These are phyloP conservation scores for Colletotrichum musicola DNA, from an alignment of 2,329 filamentous ascomycete genomes.

Conservation along the genomic window DNA sequence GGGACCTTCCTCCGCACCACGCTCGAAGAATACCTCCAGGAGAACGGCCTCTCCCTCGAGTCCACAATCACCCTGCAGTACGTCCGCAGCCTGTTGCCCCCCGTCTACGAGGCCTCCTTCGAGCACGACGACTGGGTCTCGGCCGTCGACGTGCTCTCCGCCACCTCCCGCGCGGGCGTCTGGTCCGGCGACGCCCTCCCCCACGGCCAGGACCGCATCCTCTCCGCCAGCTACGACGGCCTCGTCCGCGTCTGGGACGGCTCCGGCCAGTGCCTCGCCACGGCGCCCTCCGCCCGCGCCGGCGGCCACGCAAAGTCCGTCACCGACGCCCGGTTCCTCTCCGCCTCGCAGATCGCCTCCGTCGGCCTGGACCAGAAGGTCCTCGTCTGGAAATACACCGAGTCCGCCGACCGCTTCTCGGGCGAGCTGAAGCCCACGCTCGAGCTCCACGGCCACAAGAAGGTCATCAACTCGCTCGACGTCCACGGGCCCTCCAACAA, in stretches of 20 bases:
- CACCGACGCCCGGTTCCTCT: slow-evolving; percentile 87
- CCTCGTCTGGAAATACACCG: slow-evolving; percentile 89
- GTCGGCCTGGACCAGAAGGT: slow-evolving; percentile 88
- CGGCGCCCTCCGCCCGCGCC: slow-evolving; percentile 73
- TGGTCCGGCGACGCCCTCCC: slow-evolving; percentile 66
- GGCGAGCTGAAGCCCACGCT: slow-evolving; percentile 77
- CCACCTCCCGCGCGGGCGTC: slow-evolving; percentile 69
- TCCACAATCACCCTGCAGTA: slow-evolving; percentile 91
- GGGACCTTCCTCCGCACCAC: slow-evolving; percentile 91
- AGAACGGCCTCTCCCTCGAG: slow-evolving; percentile 90
- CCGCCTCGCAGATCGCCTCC: slow-evolving; percentile 82
- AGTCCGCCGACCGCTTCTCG: slow-evolving; percentile 71
- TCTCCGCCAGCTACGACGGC: slow-evolving; percentile 96
- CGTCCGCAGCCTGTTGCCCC: slow-evolving; percentile 90
- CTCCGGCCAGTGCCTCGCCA: slow-evolving; percentile 86
- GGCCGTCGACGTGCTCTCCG: slow-evolving; percentile 83
- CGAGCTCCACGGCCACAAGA: slow-evolving; percentile 86
- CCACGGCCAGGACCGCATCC: slow-evolving; percentile 75
- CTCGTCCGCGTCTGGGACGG: slow-evolving; percentile 90
- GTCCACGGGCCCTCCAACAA: slow-evolving; percentile 80
- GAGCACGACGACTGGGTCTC: slow-evolving; percentile 99
- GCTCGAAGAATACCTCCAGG: slow-evolving; percentile 88
- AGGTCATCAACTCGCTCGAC: slow-evolving; percentile 79
- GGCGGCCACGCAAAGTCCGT: slow-evolving; percentile 83
- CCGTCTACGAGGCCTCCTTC: slow-evolving; percentile 89